Evolutionary conservation across 208 protist genomes (phyloP), one percentile per base, ranked within the genome.

Genomic region (Acanthamoeba castellanii): DNA sequence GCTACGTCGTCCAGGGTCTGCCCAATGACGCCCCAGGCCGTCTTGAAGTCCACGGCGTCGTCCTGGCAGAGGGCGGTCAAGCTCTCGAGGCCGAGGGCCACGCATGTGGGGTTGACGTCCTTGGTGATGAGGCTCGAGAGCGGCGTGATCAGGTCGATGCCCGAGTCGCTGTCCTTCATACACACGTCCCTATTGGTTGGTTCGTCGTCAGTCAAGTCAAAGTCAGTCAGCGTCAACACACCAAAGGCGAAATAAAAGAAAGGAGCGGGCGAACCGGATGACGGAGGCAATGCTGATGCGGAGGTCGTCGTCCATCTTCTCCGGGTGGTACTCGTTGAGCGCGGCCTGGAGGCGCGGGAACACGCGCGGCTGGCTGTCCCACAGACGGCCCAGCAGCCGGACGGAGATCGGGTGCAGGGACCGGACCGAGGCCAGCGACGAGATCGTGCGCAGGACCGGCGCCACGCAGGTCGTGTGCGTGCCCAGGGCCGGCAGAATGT

Each of bases 31-130:
- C 55, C 82, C 82, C 82, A 90, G 42, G 82, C 82, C 7, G 82
- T 90, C 50, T 66, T 90, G 82, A 90, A 90, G 82, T 90, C 82
- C 30, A 90, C 82, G 27, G 82, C 82, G 52, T 90, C 82, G 32
- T 90, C 82, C 42, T 42, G n/a, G 59, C 82, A 90, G 30, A 90
- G 82, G n/a, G 82, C 82, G 22, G 82, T 90, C 42, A 90, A 37
- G 52, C 82, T 64, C 42, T 90, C 82, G 32, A 90, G 42, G 22
- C 82, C 82, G 34, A 90, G 82, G 22, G 82, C 82, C 42, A 90
- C 82, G 59, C 50, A 57, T 8, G 34, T 32, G 22, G 50, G 55
- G 59, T 45, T 90, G 32, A 57, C 59, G 42, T 90, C 82, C 82
- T 90, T 90, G 27, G 82, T 66, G 32, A 90, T 90, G 59, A 90